These are phyloP conservation scores for Boletellus ananiceps DNA, from an alignment of 768 basidiomycete genomes.

Conservation along the genomic window DNA sequence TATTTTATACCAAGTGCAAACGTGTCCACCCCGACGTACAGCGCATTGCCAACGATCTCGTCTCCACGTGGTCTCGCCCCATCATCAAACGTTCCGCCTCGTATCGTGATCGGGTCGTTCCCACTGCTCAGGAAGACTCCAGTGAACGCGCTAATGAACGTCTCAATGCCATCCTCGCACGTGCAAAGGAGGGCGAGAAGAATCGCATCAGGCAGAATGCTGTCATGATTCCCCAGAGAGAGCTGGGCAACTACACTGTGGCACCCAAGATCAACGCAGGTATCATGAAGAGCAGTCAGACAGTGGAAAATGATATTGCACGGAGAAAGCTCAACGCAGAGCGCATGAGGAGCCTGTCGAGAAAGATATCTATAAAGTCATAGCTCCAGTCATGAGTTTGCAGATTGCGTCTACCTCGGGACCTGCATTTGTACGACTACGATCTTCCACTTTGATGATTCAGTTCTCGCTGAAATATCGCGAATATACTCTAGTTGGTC, in stretches of 20 bases:
- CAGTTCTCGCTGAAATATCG: neutral
- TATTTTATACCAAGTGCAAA: slow-evolving; percentile 96
- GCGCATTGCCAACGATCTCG: slow-evolving; percentile 80
- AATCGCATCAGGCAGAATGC: slow-evolving; percentile 70
- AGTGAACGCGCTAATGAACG: slow-evolving; percentile 44
- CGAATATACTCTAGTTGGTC: neutral
- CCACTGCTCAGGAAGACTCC: slow-evolving; percentile 44
- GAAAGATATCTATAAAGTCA: slow-evolving; percentile 36
- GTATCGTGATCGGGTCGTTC: slow-evolving; percentile 71
- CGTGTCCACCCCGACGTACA: slow-evolving; percentile 78
- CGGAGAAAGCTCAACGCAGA: slow-evolving; percentile 72
- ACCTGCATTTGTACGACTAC: slow-evolving; percentile 4
- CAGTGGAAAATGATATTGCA: slow-evolving; percentile 71
- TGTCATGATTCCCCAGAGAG: slow-evolving; percentile 75
- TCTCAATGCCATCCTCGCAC: slow-evolving; percentile 64
- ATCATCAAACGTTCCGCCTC: slow-evolving; percentile 87
- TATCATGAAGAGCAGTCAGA: slow-evolving; percentile 40
- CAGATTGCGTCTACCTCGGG: neutral
- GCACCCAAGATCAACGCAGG: slow-evolving; percentile 64
- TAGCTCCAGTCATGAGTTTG: slow-evolving; percentile 1
- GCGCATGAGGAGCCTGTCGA: slow-evolving; percentile 59
- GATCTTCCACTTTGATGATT: slow-evolving; percentile 1
- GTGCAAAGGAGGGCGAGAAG: slow-evolving; percentile 65
- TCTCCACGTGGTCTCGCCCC: slow-evolving; percentile 83
- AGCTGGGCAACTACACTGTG: slow-evolving; percentile 73